phyloP scores from a whole-genome alignment of 2,329 filamentous ascomycete species.

The Lachnellula cervina region DNA sequence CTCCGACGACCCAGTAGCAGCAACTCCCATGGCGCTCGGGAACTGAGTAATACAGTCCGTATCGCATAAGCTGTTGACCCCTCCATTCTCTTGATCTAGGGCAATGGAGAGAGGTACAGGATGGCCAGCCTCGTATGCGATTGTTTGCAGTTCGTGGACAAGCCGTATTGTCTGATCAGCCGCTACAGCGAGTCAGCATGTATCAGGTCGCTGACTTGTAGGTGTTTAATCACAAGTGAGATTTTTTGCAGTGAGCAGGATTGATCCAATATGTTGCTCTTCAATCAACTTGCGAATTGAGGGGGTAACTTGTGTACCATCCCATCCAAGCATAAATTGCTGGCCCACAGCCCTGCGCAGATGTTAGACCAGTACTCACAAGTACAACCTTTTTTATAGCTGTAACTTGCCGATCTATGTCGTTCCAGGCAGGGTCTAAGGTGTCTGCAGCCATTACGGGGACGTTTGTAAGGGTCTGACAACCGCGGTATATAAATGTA shows the following conservation, averaged over 20 bases:
- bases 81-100: constrained; percentile 95
- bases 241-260: constrained; percentile 79
- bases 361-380: too few species aligned
- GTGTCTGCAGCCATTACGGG: too few species aligned
- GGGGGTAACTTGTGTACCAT: constrained; percentile 77
- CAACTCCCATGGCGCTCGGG: constrained; percentile 92
- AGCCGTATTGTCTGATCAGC: constrained; percentile 86
- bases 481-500: too few species aligned
- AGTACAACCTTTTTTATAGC: too few species aligned
- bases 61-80: constrained; percentile 94
- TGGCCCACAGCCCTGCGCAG: too few species aligned
- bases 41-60: constrained; percentile 95
- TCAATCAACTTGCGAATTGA: constrained; percentile 78
- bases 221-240: constrained; percentile 60
- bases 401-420: too few species aligned
- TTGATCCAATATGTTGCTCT: constrained; percentile 81
- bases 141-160: constrained; percentile 86
- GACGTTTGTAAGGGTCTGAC: too few species aligned
- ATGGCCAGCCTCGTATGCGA: constrained; percentile 86
- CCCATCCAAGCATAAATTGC: constrained; percentile 52
- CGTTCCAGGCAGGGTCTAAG: too few species aligned
- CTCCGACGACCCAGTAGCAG: constrained; percentile 81
- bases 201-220: too few species aligned
- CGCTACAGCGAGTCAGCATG: constrained; percentile 36
- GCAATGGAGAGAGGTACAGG: constrained; percentile 84